Conservation (phyloP, 208 protist genomes). For the Acanthamoeba triangularis region DNA sequence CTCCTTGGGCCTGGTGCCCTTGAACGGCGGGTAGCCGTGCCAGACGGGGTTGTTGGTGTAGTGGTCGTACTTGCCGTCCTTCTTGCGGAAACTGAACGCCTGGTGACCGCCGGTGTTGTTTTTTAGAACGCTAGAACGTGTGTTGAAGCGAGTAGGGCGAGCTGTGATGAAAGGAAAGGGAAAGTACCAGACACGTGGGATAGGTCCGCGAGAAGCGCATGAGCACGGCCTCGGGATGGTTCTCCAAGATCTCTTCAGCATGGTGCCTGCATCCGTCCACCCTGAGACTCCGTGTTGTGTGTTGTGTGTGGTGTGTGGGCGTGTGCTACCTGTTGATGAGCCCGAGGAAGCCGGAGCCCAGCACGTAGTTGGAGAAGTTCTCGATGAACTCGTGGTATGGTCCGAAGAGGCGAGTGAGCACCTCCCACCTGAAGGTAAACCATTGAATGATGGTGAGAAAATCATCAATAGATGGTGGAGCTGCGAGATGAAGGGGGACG, state of each 20-base stretch:
- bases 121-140: neutral
- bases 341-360: conserved; percentile 27
- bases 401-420: conserved; percentile 48
- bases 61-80: conserved; percentile 67
- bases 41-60: conserved; percentile 69
- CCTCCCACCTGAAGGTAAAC: neutral
- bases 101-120: neutral
- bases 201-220: conserved; percentile 50
- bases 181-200: conserved; percentile 55
- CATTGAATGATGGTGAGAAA: neutral
- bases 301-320: too few relatives aligned
- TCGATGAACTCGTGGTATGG: conserved; percentile 57
- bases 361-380: conserved; percentile 60
- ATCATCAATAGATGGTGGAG: neutral
- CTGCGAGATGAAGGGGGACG: neutral
- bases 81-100: conserved; percentile 62
- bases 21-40: conserved; percentile 47
- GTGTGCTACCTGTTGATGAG: conserved; percentile 38
- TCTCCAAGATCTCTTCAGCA: conserved; percentile 26
- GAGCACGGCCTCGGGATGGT: conserved; percentile 31
- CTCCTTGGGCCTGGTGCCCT: neutral
- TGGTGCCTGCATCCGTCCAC: neutral
- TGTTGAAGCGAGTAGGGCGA: too few relatives aligned
- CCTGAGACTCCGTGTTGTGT: too few relatives aligned
- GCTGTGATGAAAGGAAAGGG: too few relatives aligned